Base-by-base conservation (phyloP, 495 filamentous ascomycete genomes). In the Penicillium manginii region DNA sequence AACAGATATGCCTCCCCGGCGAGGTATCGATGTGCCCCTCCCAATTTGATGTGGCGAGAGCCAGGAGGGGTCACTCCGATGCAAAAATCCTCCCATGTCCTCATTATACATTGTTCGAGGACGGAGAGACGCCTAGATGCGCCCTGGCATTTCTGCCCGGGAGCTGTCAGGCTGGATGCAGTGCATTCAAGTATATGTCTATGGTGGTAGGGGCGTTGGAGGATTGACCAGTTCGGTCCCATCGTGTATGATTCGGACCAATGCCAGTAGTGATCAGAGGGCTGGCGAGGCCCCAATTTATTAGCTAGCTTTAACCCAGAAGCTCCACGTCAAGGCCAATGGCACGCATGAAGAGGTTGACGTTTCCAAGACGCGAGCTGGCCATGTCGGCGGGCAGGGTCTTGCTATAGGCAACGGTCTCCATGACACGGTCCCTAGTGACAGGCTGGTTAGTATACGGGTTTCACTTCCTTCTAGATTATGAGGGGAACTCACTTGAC, bases 331-430 rank as follows among this genome's bases (percentile, higher is more conserved):
- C 96, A 64, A 98, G 81, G 4, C 94, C 96, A 72, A 98, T 98
- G 52, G 93, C 94, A 60, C 91, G 86, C 93, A 98, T 97, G 72
- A 98, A 98, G 29, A 98, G 77, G 73, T 98, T 98, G 62, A 98
- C 96, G 68, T 97, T 93, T 56, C 87, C 87, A 47, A 96, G 80
- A 54, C 92, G 87, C 68, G 88, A 83, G 63, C 83, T 86, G 17
- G 88, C 84, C 84, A 97, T 87, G 42, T 94, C 91, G 17, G 86
- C 80, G 12, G 96, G 94, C 14, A 98, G 84, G 2, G 89, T 91
- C 79, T 94, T 96, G 67, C 90, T 87, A 32, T 96, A 85, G 37
- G 79, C 75, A 8, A 97, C 89, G 3, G 94, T 98, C 68, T 97
- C 94, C 92, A 98, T 96, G 53, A 98, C 94, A 54, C 93, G 87